Evolutionary conservation across 306 rosid species (phyloP).

Genomic region (Pachyrhizus erosus): DNA sequence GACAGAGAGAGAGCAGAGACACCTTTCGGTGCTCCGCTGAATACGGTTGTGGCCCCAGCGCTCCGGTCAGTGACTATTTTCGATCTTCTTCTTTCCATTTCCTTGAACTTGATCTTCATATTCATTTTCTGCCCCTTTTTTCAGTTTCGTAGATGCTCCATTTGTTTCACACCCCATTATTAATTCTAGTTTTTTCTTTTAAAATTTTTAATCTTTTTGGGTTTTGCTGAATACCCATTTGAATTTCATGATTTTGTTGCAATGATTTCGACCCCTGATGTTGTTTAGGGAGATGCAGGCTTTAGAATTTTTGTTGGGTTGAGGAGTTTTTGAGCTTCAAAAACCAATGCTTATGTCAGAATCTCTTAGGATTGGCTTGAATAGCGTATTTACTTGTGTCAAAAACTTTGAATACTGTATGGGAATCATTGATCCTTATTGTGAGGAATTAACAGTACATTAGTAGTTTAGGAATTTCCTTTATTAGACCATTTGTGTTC

Average conservation of each 20-base stretch:
- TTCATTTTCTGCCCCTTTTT: neutral
- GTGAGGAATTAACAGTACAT: neutral
- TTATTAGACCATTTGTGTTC: neutral
- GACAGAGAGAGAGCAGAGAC: conserved; percentile 31
- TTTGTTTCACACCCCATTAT: conserved; percentile 31
- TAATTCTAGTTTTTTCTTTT: neutral
- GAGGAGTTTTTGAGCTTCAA: conserved; percentile 22
- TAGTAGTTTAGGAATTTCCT: neutral
- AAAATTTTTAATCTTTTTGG: neutral
- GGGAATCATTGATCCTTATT: neutral
- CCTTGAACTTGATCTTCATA: conserved; percentile 27
- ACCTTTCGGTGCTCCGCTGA: conserved; percentile 50
- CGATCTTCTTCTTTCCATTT: conserved; percentile 28
- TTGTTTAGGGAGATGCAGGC: neutral
- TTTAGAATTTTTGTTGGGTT: conserved; percentile 4
- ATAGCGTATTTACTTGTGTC: neutral
- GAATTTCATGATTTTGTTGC: conserved; percentile 17
- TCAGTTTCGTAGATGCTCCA: conserved; percentile 14
- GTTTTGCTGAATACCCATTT: conserved; percentile 23
- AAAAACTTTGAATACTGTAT: neutral
- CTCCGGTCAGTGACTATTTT: conserved; percentile 37
- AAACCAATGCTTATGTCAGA: neutral
- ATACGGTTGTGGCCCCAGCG: conserved; percentile 45
- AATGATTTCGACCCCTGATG: conserved; percentile 8
- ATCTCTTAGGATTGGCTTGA: neutral